Conservation (phyloP, 225 moss, liverwort and hornwort genomes). For the Pleurozium schreberi region DNA sequence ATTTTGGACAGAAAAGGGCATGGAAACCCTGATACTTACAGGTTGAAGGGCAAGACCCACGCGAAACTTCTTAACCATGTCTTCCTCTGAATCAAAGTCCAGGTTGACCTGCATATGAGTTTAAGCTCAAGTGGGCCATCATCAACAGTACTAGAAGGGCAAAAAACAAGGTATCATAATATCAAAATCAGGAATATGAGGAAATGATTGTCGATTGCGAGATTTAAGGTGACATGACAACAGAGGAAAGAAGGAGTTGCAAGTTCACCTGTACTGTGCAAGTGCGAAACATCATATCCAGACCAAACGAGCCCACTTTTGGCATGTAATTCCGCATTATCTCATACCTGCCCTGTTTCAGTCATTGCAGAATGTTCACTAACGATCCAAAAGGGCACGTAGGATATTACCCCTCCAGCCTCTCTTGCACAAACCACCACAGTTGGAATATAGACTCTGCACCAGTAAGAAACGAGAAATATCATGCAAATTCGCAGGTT, state of each 20-base stretch:
- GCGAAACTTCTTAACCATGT: constrained; percentile 86
- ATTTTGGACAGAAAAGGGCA: background rate
- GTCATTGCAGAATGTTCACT: constrained; percentile 9
- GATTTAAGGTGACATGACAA: background rate
- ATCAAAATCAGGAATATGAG: background rate
- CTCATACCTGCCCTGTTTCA: constrained; percentile 75
- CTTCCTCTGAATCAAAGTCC: constrained; percentile 91
- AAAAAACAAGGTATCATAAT: background rate
- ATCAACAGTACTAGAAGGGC: background rate
- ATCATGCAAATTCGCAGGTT: constrained; percentile 36
- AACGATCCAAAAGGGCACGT: constrained; percentile 9
- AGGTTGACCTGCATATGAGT: constrained; percentile 67
- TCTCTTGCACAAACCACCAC: constrained; percentile 13
- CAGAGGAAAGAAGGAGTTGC: background rate
- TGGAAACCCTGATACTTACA: constrained; percentile 19
- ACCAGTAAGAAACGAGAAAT: constrained; percentile 59
- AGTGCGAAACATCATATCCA: constrained; percentile 91
- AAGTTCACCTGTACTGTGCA: constrained; percentile 79
- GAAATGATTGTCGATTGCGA: background rate
- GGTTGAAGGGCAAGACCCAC: constrained; percentile 91
- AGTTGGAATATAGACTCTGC: background rate
- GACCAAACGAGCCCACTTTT: constrained; percentile 58
- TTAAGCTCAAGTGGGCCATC: background rate
- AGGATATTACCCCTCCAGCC: background rate
- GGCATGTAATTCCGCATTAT: constrained; percentile 94